phyloP scores from a whole-genome alignment of 1,139 yeast genomes.

The Maudiozyma humilis region DNA sequence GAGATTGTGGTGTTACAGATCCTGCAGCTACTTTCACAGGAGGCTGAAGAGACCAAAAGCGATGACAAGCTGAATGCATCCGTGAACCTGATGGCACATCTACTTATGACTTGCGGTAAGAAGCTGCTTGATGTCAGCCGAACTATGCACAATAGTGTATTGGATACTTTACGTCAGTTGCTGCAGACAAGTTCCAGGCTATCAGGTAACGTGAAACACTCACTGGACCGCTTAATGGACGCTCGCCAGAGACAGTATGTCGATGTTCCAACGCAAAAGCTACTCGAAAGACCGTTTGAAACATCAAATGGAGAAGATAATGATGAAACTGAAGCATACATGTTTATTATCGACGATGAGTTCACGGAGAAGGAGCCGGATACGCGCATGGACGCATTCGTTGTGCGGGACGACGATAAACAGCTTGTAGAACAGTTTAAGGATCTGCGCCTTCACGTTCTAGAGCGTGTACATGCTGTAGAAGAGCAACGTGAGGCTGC shows the following conservation, averaged over 20 bases:
- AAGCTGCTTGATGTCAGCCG: slow-evolving; percentile 37
- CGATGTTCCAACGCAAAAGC: slow-evolving; percentile 32
- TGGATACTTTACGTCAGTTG: slow-evolving; percentile 52
- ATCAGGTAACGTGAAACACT: slow-evolving; percentile 38
- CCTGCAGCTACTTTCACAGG: slow-evolving; percentile 40
- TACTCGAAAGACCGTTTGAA: slow-evolving; percentile 27
- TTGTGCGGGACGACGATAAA: slow-evolving; percentile 46
- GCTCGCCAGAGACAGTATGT: slow-evolving; percentile 39
- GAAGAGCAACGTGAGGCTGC: not conserved
- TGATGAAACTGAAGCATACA: slow-evolving; percentile 41
- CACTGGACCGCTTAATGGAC: slow-evolving; percentile 48
- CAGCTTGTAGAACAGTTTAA: slow-evolving; percentile 42
- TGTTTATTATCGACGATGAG: slow-evolving; percentile 35
- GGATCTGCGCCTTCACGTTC: slow-evolving; percentile 16
- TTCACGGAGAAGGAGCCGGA: slow-evolving; percentile 33
- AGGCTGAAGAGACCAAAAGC: slow-evolving; percentile 28
- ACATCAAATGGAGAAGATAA: slow-evolving; percentile 22
- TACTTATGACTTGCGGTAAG: slow-evolving; percentile 41
- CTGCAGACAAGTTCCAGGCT: slow-evolving; percentile 44
- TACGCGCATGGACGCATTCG: slow-evolving; percentile 41
- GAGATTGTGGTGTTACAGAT: slow-evolving; percentile 60
- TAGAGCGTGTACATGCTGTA: not conserved
- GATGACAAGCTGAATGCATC: slow-evolving; percentile 45
- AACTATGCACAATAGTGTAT: slow-evolving; percentile 44
- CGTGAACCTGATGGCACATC: slow-evolving; percentile 39